Conservation (phyloP, 116 monocot genomes). For the Thalassia testudinum region DNA sequence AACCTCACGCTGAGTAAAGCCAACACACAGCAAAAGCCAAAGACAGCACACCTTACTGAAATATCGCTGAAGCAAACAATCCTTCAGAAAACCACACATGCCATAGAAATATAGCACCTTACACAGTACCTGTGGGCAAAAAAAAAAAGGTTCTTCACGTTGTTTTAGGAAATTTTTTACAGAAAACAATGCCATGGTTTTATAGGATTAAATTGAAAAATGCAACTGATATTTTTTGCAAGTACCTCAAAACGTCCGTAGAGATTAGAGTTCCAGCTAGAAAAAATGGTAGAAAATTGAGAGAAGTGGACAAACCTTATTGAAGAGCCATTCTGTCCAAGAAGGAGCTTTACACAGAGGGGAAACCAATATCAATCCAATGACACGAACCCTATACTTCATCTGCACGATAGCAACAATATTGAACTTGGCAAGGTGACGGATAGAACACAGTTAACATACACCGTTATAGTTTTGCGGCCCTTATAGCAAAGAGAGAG, state of each 20-base stretch:
- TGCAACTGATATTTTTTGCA: background rate
- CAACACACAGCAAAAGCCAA: background rate
- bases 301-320: conserved; percentile 63
- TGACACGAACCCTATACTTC: conserved; percentile 66
- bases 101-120: conserved; percentile 96
- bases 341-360: conserved; percentile 89
- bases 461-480: background rate
- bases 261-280: background rate
- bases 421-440: background rate
- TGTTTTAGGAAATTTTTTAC: background rate
- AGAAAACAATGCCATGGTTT: background rate
- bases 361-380: conserved; percentile 83
- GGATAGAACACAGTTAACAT: background rate
- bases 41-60: conserved; percentile 70
- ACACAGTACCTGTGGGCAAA: conserved; percentile 42
- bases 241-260: too few relatives aligned
- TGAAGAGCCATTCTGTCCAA: conserved; percentile 95
- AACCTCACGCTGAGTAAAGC: background rate
- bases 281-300: background rate
- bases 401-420: conserved; percentile 18
- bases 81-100: conserved; percentile 85
- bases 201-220: background rate
- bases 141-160: background rate
- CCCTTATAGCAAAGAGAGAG: conserved; percentile 68
- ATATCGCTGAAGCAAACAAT: conserved; percentile 74